Conservation (phyloP, 2,329 filamentous ascomycete species). For the Colletotrichum cereale region DNA sequence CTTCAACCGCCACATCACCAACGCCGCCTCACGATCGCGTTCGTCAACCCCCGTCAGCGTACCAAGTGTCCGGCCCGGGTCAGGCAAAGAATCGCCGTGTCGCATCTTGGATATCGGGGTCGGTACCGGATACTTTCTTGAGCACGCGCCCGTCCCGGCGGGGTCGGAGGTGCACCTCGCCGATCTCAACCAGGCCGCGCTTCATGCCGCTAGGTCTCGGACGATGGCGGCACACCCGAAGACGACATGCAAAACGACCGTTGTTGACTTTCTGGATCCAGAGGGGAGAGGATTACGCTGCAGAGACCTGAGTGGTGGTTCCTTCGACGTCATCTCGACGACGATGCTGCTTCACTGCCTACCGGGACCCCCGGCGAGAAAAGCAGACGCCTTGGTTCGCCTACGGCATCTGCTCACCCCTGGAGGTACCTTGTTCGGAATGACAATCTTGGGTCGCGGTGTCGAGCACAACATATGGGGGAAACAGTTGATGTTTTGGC, state of each 20-base stretch:
- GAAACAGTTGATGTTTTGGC: conserved; percentile 23
- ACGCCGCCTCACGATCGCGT: conserved; percentile 48
- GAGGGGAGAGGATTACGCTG: not conserved
- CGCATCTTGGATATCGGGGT: conserved; percentile 56
- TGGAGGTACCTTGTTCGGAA: conserved; percentile 44
- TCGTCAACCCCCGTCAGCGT: conserved; percentile 41
- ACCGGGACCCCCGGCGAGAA: conserved; percentile 41
- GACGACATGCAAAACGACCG: conserved; percentile 13
- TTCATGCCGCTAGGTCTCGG: conserved; percentile 12
- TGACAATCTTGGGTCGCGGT: conserved; percentile 43
- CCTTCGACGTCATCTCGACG: conserved; percentile 21
- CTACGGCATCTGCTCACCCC: conserved; percentile 39
- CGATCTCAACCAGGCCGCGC: conserved; percentile 25
- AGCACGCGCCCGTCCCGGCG: conserved; percentile 1
- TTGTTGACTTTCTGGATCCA: conserved; percentile 26
- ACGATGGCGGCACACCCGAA: conserved; percentile 15
- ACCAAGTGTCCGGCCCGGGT: not conserved
- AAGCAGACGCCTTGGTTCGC: conserved; percentile 35
- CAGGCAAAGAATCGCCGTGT: not conserved
- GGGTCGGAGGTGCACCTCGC: conserved; percentile 1
- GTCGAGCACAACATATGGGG: conserved; percentile 21
- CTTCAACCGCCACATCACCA: conserved; percentile 45
- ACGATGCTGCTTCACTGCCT: conserved; percentile 46
- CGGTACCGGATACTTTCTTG: conserved; percentile 52
- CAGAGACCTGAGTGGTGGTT: conserved; percentile 6